These are phyloP conservation scores for Globisporangium uncinulatum DNA, from an alignment of 352 stramenopile genomes.

Conservation along the genomic window DNA sequence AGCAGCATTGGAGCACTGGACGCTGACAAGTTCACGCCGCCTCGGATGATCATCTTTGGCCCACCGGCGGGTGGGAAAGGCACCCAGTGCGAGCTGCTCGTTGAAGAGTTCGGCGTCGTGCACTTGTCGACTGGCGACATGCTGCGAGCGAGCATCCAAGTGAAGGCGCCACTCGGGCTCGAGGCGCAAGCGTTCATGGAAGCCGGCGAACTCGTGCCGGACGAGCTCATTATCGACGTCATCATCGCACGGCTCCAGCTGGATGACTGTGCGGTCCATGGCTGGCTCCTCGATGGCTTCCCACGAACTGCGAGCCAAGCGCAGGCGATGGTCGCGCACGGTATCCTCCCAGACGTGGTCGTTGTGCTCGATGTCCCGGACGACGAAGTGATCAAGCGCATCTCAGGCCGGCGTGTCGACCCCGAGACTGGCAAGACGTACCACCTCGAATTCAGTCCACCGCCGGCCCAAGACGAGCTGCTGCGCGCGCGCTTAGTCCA, in stretches of 20 bases:
- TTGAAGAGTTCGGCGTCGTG: conserved; percentile 82
- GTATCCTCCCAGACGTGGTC: conserved; percentile 87
- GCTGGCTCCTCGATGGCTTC: conserved; percentile 93
- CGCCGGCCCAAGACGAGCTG: conserved; percentile 54
- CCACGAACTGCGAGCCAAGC: conserved; percentile 82
- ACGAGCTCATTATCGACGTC: conserved; percentile 44
- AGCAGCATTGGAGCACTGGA: conserved; percentile 13
- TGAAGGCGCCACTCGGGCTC: conserved; percentile 23
- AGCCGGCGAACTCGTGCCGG: conserved; percentile 37
- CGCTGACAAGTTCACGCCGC: conserved; percentile 29
- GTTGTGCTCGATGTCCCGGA: conserved; percentile 94
- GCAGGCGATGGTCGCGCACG: conserved; percentile 67
- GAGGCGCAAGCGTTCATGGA: conserved; percentile 40
- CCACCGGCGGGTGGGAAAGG: conserved; percentile 92
- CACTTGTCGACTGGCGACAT: conserved; percentile 91
- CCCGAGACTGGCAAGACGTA: conserved; percentile 93
- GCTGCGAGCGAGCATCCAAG: conserved; percentile 76
- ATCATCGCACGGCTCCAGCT: conserved; percentile 72
- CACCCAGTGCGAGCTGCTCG: conserved; percentile 91
- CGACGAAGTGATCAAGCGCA: conserved; percentile 93
- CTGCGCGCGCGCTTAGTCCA: conserved; percentile 75
- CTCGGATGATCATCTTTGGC: conserved; percentile 47
- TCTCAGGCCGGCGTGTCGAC: conserved; percentile 94
- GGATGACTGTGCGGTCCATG: conserved; percentile 62
- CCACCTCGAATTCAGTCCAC: conserved; percentile 96